Conservation (phyloP, 441 rosid genomes). For the Omphalea diandra region DNA sequence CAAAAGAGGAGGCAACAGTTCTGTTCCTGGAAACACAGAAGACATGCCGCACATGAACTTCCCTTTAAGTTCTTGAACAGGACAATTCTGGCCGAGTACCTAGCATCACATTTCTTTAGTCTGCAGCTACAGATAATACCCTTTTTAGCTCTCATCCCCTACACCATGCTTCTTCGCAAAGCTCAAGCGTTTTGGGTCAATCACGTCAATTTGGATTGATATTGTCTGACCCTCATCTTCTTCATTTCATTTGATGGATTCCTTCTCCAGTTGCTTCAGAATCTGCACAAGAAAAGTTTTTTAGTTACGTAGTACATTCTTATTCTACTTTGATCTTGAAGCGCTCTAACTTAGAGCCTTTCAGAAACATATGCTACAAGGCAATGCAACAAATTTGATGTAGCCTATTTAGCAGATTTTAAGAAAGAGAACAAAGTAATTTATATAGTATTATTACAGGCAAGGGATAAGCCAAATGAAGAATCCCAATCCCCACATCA, state of each 20-base stretch:
- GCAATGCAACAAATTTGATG: background rate
- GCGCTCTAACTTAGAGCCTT: no score
- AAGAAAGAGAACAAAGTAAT: no score
- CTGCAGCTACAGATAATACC: background rate
- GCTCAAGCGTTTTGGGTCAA: conserved; percentile 24
- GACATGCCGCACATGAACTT: background rate
- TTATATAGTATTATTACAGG: no score
- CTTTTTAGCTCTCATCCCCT: background rate
- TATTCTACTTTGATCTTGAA: background rate
- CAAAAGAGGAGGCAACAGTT: background rate
- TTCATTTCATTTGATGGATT: conserved; percentile 53
- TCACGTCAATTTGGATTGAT: conserved; percentile 28
- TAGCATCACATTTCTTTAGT: background rate
- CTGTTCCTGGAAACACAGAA: background rate
- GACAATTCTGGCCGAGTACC: background rate
- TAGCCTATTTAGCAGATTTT: background rate
- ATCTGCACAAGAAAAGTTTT: conserved; percentile 32
- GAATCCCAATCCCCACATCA: background rate
- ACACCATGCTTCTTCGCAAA: conserved; percentile 11
- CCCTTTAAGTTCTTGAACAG: background rate
- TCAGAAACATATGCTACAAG: background rate
- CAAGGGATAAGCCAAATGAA: background rate
- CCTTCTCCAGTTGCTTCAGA: conserved; percentile 48
- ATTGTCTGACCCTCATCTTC: conserved; percentile 45
- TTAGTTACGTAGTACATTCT: background rate